A percentile compares a stretch with the other conserved stretches of the same genome.
These are phyloP conservation scores for Lentinula raphanica DNA, from an alignment of 768 basidiomycete genomes.

Conservation along the genomic window DNA sequence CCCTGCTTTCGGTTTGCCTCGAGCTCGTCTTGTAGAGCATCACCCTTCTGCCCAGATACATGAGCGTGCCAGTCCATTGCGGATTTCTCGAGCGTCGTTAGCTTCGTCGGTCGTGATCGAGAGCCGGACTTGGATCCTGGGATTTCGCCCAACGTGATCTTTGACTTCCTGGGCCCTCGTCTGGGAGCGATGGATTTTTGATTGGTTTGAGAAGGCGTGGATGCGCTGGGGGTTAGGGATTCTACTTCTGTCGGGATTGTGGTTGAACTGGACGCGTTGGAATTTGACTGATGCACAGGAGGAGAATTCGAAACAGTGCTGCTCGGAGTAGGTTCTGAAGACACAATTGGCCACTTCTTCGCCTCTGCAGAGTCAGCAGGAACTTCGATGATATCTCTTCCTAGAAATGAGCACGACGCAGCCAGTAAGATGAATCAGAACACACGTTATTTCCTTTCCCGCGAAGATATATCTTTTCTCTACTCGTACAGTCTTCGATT, in stretches of 20 bases:
- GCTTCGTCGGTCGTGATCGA: conserved; percentile 48
- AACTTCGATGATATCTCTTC: conserved; percentile 72
- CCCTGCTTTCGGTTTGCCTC: conserved; percentile 53
- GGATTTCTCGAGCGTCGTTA: conserved; percentile 81
- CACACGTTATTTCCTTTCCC: conserved; percentile 70
- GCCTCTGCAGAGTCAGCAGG: conserved; percentile 70
- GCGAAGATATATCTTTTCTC: conserved; percentile 70
- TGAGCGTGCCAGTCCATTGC: conserved; percentile 83
- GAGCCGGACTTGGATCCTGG: conserved; percentile 31
- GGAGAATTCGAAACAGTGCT: background rate
- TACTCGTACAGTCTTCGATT: conserved; percentile 51
- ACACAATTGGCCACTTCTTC: conserved; percentile 65
- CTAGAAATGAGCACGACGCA: background rate
- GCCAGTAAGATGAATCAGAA: conserved; percentile 6
- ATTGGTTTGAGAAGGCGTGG: conserved; percentile 6
- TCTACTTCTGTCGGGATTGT: background rate
- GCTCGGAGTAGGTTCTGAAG: conserved; percentile 15
- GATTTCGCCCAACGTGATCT: conserved; percentile 47
- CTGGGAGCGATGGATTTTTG: conserved; percentile 33
- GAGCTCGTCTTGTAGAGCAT: conserved; percentile 62
- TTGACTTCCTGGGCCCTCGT: conserved; percentile 65
- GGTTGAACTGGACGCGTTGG: background rate
- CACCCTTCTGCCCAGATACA: conserved; percentile 34
- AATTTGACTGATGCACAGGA: conserved; percentile 2
- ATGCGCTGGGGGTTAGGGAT: background rate